Evolutionary conservation across 306 rosid species (phyloP).

Genomic region (Acacia crassicarpa): DNA sequence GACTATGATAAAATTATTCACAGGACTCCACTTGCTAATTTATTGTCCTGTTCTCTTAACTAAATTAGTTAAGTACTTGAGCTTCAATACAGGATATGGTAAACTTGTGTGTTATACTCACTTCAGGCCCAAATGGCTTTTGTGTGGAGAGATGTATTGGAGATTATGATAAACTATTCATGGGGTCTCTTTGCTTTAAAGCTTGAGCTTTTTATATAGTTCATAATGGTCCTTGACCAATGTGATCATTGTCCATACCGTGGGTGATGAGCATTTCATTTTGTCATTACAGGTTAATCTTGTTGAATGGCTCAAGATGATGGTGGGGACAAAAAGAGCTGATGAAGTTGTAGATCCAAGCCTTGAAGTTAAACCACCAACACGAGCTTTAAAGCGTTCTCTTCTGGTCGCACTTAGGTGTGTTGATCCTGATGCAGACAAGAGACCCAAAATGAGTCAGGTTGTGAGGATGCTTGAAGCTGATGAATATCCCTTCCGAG

Average conservation of each 20-base stretch:
- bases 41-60: neutral
- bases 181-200: neutral
- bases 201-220: neutral
- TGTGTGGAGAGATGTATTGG: neutral
- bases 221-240: neutral
- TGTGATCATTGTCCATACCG: neutral
- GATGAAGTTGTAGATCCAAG: slow-evolving; percentile 83
- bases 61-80: neutral
- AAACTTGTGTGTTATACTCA: neutral
- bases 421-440: slow-evolving; percentile 85
- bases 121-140: neutral
- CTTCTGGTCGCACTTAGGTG: slow-evolving; percentile 89
- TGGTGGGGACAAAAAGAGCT: slow-evolving; percentile 92
- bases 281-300: slow-evolving; percentile 77
- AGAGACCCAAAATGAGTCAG: slow-evolving; percentile 95
- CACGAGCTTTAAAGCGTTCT: slow-evolving; percentile 75
- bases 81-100: neutral
- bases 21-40: neutral
- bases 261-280: slow-evolving; percentile 24
- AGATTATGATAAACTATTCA: neutral
- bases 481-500: slow-evolving; percentile 82
- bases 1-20: neutral
- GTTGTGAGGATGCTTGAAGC: slow-evolving; percentile 91
- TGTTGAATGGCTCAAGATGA: slow-evolving; percentile 94
- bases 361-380: slow-evolving; percentile 78